Percentiles rank a stretch among this genome's conserved stretches.
Conservation (phyloP, 768 basidiomycete genomes). For the Candolleomyces eurysporus region DNA sequence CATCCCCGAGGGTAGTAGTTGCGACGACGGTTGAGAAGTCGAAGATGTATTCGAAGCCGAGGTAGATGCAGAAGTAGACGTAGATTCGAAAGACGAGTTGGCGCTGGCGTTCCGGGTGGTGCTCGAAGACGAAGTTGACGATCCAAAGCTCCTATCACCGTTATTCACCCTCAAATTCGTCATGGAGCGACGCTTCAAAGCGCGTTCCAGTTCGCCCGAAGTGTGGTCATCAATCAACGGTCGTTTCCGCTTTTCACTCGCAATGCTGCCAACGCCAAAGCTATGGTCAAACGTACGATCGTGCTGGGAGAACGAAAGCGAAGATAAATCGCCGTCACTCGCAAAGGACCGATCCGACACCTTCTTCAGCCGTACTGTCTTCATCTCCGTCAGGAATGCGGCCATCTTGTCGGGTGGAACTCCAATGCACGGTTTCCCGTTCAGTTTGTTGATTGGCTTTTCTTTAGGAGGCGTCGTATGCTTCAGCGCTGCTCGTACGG, state of each 20-base stretch:
- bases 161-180: not conserved
- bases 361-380: conserved; percentile 66
- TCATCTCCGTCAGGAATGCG: conserved; percentile 77
- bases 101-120: not conserved
- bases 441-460: conserved; percentile 66
- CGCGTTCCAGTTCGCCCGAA: conserved; percentile 5
- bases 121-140: not conserved
- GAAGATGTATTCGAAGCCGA: no score
- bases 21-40: no score
- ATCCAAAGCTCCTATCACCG: not conserved
- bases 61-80: no score
- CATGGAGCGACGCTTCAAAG: conserved; percentile 3
- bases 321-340: conserved; percentile 12
- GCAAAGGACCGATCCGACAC: conserved; percentile 25
- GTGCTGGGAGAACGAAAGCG: conserved; percentile 7
- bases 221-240: conserved; percentile 2
- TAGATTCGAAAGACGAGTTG: not conserved
- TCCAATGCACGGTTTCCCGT: conserved; percentile 64
- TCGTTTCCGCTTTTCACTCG: conserved; percentile 5
- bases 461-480: conserved; percentile 56
- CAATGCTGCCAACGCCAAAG: not conserved
- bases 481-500: conserved; percentile 67
- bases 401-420: conserved; percentile 81
- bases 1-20: not conserved
- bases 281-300: not conserved